These are phyloP conservation scores for Linanthus parryae DNA, from an alignment of 148 eudicot species.

Conservation along the genomic window DNA sequence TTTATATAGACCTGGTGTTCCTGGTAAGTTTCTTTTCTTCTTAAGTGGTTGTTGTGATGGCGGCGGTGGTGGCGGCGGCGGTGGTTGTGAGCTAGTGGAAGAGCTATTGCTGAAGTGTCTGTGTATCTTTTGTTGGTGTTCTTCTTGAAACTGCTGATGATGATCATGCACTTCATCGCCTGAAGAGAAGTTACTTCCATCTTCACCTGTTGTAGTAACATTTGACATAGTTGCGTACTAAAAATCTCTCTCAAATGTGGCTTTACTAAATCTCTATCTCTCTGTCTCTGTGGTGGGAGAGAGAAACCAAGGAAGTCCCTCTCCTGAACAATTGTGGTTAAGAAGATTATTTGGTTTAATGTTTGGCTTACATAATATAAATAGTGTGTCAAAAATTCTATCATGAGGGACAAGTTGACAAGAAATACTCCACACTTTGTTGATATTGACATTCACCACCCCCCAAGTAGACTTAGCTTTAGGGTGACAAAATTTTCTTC, in stretches of 20 bases:
- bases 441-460: too few relatives aligned
- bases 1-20: slow-evolving; percentile 64
- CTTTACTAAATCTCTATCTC: neutral
- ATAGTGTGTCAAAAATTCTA: too few relatives aligned
- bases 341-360: too few relatives aligned
- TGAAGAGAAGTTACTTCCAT: slow-evolving; percentile 49
- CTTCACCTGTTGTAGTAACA: slow-evolving; percentile 38
- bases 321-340: too few relatives aligned
- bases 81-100: slow-evolving; percentile 18
- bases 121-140: slow-evolving; percentile 8
- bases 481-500: too few relatives aligned
- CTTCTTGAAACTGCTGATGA: slow-evolving; percentile 16
- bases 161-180: slow-evolving; percentile 28
- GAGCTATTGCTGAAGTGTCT: slow-evolving; percentile 23
- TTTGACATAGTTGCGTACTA: slow-evolving; percentile 28
- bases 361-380: too few relatives aligned
- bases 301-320: too few relatives aligned
- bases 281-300: neutral
- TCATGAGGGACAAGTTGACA: too few relatives aligned
- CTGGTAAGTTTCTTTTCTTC: slow-evolving; percentile 56
- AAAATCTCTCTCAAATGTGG: neutral
- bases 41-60: slow-evolving; percentile 22
- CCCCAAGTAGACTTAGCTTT: too few relatives aligned
- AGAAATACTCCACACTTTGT: too few relatives aligned
- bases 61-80: slow-evolving; percentile 11